phyloP scores from a whole-genome alignment of 2,329 filamentous ascomycete species.

The Pseudonectria buxi region DNA sequence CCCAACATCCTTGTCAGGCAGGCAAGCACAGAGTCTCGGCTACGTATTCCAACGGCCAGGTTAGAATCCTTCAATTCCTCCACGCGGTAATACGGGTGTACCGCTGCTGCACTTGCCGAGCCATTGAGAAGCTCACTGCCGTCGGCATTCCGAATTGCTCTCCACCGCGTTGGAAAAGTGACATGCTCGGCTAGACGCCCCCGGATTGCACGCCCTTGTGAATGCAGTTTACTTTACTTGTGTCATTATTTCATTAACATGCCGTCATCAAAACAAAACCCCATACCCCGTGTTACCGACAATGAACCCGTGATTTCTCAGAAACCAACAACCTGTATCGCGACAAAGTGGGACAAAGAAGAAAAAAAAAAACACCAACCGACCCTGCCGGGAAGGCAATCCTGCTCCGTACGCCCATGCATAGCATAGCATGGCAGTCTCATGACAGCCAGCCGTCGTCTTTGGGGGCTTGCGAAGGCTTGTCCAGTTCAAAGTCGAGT shows the following conservation, averaged over 20 bases:
- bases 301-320: constrained; percentile 18
- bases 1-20: neutral
- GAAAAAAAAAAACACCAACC: constrained; percentile 14
- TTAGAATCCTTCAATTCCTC: neutral
- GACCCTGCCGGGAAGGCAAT: neutral
- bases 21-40: neutral
- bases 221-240: constrained; percentile 20
- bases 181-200: constrained; percentile 3
- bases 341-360: constrained; percentile 10
- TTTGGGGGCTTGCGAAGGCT: constrained; percentile 19
- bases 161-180: neutral
- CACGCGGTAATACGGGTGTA: too few relatives aligned
- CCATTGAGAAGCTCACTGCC: too few relatives aligned
- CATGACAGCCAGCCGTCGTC: constrained; percentile 27
- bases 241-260: constrained; percentile 35
- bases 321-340: constrained; percentile 11
- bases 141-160: too few relatives aligned
- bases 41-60: neutral
- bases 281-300: constrained; percentile 21
- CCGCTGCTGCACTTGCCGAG: too few relatives aligned
- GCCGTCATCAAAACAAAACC: constrained; percentile 26
- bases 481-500: constrained; percentile 42
- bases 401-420: neutral
- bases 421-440: neutral
- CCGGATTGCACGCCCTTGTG: constrained; percentile 5